Evolutionary conservation across 176 grass and related monocot species (phyloP).

Genomic region (Zea luxurians): DNA sequence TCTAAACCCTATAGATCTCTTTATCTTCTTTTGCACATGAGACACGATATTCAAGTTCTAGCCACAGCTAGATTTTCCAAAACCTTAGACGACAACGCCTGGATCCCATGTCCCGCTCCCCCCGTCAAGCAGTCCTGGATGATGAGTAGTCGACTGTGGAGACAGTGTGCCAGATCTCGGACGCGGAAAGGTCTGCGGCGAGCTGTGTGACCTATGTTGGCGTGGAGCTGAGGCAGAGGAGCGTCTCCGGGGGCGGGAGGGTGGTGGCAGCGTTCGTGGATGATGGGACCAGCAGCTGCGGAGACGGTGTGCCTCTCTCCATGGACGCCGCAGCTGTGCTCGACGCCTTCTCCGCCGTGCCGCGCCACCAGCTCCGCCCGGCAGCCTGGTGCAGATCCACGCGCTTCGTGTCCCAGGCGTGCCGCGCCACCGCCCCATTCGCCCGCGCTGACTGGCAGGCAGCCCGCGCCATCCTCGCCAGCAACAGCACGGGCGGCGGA

Average conservation of each 20-base stretch:
- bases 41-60: too few relatives aligned
- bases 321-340: conserved; percentile 36
- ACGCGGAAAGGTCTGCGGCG: conserved; percentile 48
- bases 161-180: conserved; percentile 51
- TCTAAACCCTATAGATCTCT: too few relatives aligned
- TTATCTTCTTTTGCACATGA: too few relatives aligned
- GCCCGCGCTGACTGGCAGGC: too few relatives aligned
- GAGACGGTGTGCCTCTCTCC: neutral
- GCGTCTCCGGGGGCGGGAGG: conserved; percentile 49
- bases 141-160: conserved; percentile 37
- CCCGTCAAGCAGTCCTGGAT: conserved; percentile 19
- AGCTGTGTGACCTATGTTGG: conserved; percentile 62
- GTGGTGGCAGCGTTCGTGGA: conserved; percentile 20
- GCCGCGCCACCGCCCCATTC: neutral
- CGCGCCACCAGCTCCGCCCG: conserved; percentile 1
- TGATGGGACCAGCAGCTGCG: conserved; percentile 53
- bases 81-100: too few relatives aligned
- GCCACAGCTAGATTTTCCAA: too few relatives aligned
- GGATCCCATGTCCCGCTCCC: too few relatives aligned
- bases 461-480: too few relatives aligned
- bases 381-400: conserved; percentile 31
- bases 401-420: neutral
- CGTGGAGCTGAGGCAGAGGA: conserved; percentile 85
- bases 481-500: too few relatives aligned
- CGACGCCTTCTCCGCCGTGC: neutral